Evolutionary conservation across 306 rosid species (phyloP), one percentile per base, ranked within the genome.

Genomic region (Castanea crenata): DNA sequence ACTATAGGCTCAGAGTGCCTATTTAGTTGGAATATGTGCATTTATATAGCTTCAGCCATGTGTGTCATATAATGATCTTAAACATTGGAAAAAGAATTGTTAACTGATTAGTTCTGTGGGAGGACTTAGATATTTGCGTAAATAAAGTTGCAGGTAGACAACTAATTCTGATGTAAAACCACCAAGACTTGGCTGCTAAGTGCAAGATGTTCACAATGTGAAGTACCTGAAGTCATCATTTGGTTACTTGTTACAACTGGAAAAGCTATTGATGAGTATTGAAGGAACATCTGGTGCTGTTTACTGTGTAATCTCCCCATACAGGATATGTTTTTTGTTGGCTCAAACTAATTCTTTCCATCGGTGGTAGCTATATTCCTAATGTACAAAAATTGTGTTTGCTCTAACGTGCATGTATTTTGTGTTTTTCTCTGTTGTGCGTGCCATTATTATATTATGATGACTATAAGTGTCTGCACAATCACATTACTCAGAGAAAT

Each of bases 401-500:
- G 9, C 46, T 38, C 46, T 38, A 7, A 38, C 0, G 44, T 44
- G 5, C 41, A 4, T 69, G 29, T 38, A 38, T 38, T 69, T 10
- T 69, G 31, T 20, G 8, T 10, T 7, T 64, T 64, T 62, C 9
- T 61, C 5, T 13, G 4, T 61, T 61, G 56, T 49, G 21, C 3
- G 5, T 79, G 20, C 23, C 74, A 5, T 23, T 14, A 6, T 49
- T 18, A 25, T 6, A 49, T 46, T 16, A 25, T 21, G 56, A 25
- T 18, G 52, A 68, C 25, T 68, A 35, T 41, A 51, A 6, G 62
- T 16, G 34, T 69, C 41, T 55, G 49, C 72, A 79, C 77, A 76
- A 58, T 54, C 55, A 31, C 74, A 76, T 62, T 71, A 18, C 44
- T 46, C 20, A 18, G 81, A 74, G 74, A 52, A 44, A 20, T 11